Percentiles rank a stretch among this genome's conserved stretches.
These are phyloP conservation scores for Cyphellophora attinorum DNA, from an alignment of 2,329 filamentous ascomycete species.

Conservation along the genomic window DNA sequence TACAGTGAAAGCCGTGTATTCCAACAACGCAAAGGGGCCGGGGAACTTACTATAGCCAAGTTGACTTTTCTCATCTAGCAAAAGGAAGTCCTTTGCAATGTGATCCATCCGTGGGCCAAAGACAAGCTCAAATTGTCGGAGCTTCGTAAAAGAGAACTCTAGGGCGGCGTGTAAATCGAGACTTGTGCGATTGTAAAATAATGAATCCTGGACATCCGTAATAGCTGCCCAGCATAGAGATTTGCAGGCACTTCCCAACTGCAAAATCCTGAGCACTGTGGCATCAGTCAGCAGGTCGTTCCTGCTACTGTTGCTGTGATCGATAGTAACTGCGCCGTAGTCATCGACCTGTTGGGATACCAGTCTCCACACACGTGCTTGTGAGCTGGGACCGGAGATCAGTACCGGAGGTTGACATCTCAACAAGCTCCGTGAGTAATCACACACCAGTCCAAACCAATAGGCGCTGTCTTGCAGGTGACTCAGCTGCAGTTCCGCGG, in stretches of 20 bases:
- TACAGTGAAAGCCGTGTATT: too few relatives aligned
- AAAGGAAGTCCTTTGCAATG: conserved; percentile 4
- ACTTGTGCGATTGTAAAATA: conserved; percentile 2
- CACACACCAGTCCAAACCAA: conserved; percentile 7
- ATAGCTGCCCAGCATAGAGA: conserved; percentile 5
- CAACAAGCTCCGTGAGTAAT: conserved; percentile 2
- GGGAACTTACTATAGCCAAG: conserved; percentile 4
- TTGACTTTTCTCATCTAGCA: conserved; percentile 3
- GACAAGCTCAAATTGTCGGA: conserved; percentile 1
- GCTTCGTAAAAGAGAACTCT: not conserved
- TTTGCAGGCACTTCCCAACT: conserved; percentile 4
- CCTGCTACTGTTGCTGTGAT: not conserved
- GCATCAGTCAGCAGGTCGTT: conserved; percentile 3
- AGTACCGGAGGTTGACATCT: conserved; percentile 5
- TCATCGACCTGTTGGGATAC: not conserved
- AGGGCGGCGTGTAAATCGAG: not conserved
- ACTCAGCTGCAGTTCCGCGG: not conserved
- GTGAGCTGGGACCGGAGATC: conserved; percentile 3
- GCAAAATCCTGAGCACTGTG: conserved; percentile 4
- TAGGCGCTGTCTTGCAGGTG: conserved; percentile 6
- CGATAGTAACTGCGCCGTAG: not conserved
- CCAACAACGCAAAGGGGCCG: not conserved
- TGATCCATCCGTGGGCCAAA: conserved; percentile 3
- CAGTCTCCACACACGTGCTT: conserved; percentile 3
- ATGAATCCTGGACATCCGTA: conserved; percentile 3